Evolutionary conservation across 306 rosid genomes (phyloP), one percentile per base, ranked within the genome.

Genomic region (Prunus mongolica): DNA sequence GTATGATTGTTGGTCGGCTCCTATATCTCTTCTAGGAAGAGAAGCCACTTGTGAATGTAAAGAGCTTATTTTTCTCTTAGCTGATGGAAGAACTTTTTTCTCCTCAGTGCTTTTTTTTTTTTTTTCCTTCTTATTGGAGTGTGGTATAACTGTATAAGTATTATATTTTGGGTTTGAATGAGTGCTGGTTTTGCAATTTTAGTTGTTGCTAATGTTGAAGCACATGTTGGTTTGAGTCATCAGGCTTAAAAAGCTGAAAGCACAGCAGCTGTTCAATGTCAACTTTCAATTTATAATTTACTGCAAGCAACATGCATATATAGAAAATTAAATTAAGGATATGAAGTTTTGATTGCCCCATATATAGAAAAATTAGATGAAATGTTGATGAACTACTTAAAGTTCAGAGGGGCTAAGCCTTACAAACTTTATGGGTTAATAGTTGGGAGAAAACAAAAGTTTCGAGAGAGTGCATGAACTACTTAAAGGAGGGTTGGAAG

Each of bases 31-130:
- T 50, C 8, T 49, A 49, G 52, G 52, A 15, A 49, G 54, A 15
- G 54, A 49, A 49, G 54, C 54, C 54, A 13, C 54, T 49, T 46
- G 32, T n/a, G 61, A 44, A 56, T 77, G 80, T 68, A 67, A 45
- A 76, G 30, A 76, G 69, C 50, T 41, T 16, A 1, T 2, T 50
- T 11, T 58, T 20, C 41, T 10, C 27, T 28, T 27, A 2, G 19
- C n/a, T 3, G 41, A 28, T 62, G 41, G 65, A 45, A 52, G 41
- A 8, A 9, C 15, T 13, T 58, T 22, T 12, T 47, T 3, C 34
- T 30, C 34, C 34, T 34, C 41, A 0, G 8, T 34, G 41, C 4
- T 14, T 14, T 49, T 49, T 49, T 24, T 24, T 22, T 24, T 24
- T 0, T 6, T 22, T 65, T 49, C 11, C 41, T 50, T 54, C 8